A percentile compares a stretch with the other conserved stretches of the same genome.
phyloP scores from a whole-genome alignment of 345 rosid species.

The Lepidium aucheri region DNA sequence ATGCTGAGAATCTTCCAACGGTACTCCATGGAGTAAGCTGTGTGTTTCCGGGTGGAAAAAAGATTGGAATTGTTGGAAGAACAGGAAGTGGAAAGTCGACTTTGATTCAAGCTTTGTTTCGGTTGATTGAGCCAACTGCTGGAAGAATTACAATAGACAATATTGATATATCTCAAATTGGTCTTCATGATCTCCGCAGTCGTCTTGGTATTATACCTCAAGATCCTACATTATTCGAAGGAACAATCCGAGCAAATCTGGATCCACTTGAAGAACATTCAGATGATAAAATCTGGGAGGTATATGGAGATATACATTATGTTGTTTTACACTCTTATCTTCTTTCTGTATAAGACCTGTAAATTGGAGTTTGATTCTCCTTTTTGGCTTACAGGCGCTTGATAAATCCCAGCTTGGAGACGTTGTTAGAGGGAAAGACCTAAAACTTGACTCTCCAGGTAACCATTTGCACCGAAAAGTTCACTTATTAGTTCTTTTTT shows the following conservation, averaged over 20 bases:
- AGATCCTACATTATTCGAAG: slow-evolving; percentile 96
- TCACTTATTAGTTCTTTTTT: background rate
- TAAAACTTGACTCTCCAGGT: slow-evolving; percentile 89
- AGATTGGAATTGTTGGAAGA: slow-evolving; percentile 97
- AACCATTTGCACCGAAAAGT: slow-evolving; percentile 2
- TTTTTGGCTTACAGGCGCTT: slow-evolving; percentile 54
- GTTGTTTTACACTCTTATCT: background rate
- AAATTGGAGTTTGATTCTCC: background rate
- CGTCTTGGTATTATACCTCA: slow-evolving; percentile 96
- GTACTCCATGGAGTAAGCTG: slow-evolving; percentile 86
- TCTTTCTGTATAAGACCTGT: background rate
- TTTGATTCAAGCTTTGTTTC: slow-evolving; percentile 90
- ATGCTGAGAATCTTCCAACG: slow-evolving; percentile 89
- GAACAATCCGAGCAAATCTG: slow-evolving; percentile 87
- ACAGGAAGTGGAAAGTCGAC: slow-evolving; percentile 99
- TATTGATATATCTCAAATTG: slow-evolving; percentile 81
- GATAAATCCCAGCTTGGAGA: slow-evolving; percentile 96
- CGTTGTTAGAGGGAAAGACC: slow-evolving; percentile 73
- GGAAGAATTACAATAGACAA: slow-evolving; percentile 89
- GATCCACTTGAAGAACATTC: slow-evolving; percentile 96
- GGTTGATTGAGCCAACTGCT: slow-evolving; percentile 79
- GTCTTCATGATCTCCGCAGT: slow-evolving; percentile 96
- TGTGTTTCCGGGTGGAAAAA: slow-evolving; percentile 88
- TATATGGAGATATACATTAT: slow-evolving; percentile 7
- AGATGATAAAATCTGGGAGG: slow-evolving; percentile 93